These are phyloP conservation scores for Begonia masoniana DNA, from an alignment of 306 rosid species.

Conservation along the genomic window DNA sequence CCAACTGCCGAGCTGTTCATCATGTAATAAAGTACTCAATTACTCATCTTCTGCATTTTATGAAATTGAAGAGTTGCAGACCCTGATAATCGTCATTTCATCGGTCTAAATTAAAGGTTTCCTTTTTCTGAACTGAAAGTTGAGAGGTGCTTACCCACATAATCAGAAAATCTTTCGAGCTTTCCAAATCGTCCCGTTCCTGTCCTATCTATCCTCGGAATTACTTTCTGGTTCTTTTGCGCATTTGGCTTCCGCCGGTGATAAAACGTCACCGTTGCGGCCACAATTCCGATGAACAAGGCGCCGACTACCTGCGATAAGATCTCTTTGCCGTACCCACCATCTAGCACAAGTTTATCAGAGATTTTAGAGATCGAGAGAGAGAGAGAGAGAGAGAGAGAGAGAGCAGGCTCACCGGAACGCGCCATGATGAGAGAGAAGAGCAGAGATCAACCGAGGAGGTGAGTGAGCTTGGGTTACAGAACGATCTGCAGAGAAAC, in stretches of 20 bases:
- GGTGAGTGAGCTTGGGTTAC: background rate
- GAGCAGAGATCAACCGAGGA: background rate
- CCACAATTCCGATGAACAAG: constrained; percentile 29
- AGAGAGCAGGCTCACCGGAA: constrained; percentile 8
- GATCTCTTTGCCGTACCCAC: constrained; percentile 16
- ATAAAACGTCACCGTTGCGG: constrained; percentile 11
- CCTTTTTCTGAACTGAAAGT: too few species aligned
- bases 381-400: background rate
- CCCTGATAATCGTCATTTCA: too few species aligned
- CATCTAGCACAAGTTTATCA: constrained; percentile 15
- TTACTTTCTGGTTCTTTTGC: constrained; percentile 6
- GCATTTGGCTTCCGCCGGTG: constrained; percentile 9
- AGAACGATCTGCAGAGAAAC: too few species aligned
- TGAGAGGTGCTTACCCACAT: constrained; percentile 34
- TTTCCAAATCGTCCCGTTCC: constrained; percentile 46
- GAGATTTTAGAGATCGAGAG: background rate
- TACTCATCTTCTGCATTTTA: too few species aligned
- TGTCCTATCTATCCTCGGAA: constrained; percentile 25
- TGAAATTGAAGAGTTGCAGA: too few species aligned
- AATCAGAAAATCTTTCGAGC: constrained; percentile 61
- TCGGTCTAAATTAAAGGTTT: too few species aligned
- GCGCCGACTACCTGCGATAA: constrained; percentile 27
- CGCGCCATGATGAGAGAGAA: constrained; percentile 13
- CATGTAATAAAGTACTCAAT: background rate
- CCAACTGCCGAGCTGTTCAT: constrained; percentile 62